Base-by-base conservation (phyloP, 129 eudicot genomes). In the Mikania micrantha region DNA sequence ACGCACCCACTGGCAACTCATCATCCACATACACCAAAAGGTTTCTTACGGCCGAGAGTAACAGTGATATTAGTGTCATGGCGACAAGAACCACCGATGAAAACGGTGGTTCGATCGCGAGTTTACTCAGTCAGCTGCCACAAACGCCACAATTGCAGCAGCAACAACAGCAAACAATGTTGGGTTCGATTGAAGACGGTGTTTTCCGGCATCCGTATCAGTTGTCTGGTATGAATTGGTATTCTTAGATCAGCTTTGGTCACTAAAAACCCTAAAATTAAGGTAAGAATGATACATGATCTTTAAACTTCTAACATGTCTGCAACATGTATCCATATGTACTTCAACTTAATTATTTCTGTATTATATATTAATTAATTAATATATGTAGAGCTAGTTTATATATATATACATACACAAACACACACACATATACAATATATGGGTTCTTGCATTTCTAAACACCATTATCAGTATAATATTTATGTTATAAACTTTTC, bases 141-240 rank as follows among this genome's bases (percentile, higher is more conserved):
- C 96, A 81, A 70, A 71, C 84, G 0, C 76, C 82, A 25, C 81
- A 84, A 60, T 34, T 79, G 78, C 91, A 87, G 20, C 96, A 86
- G 11, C 95, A 83, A 60, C 91, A 87, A 17, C 96, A 86, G 11
- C 95, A 83, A 60, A 39, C 87, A 28, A 80, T 87, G 89, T 52
- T 90, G 57, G 97, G 87, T 28, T 60, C 76, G 13, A 73, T 90
- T 13, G 84, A 80, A 19, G 97, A 90, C 29, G 91, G 88, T 19
- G 85, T 84, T 56, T 90, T 78, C 40, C 69, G 95, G 72, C 90
- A 70, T 69, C 82, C 76, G 3, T 80, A 87, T 76, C 90, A 82
- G 57, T 74, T 84, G 11, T 78, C 80, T 6, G 85, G 85, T 11
- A 73, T 82, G 84, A 87, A 90, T 71, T 87, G 97, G 97, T 91